These are phyloP conservation scores for Lasiodiplodia citricola DNA, from an alignment of 2,329 filamentous ascomycete genomes.

Conservation along the genomic window DNA sequence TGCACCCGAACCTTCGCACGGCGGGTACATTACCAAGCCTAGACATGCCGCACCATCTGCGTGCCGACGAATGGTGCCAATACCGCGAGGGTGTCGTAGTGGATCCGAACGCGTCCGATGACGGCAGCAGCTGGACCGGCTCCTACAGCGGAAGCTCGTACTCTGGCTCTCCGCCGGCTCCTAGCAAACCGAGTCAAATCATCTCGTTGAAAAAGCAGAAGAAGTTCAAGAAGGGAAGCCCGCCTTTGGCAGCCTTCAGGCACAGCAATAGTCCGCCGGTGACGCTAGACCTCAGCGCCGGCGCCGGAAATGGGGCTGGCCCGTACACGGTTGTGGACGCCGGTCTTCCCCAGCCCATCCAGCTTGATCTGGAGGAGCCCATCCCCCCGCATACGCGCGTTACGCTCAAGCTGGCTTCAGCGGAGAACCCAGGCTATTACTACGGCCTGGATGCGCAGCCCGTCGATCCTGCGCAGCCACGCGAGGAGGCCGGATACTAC, in stretches of 20 bases:
- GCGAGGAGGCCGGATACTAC: slow-evolving; percentile 80
- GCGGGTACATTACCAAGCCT: slow-evolving; percentile 77
- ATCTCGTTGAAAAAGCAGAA: slow-evolving; percentile 23
- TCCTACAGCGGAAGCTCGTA: slow-evolving; percentile 18
- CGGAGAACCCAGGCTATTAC: slow-evolving; percentile 41
- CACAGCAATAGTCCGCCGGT: not conserved
- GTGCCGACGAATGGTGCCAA: slow-evolving; percentile 75
- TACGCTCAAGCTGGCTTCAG: slow-evolving; percentile 68
- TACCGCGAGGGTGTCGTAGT: slow-evolving; percentile 80
- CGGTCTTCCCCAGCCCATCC: slow-evolving; percentile 53
- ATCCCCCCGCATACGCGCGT: slow-evolving; percentile 75
- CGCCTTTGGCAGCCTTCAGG: not conserved
- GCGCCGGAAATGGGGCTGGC: not conserved
- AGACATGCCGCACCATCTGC: slow-evolving; percentile 84
- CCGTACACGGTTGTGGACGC: slow-evolving; percentile 53
- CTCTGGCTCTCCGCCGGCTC: slow-evolving; percentile 9
- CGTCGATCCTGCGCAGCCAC: slow-evolving; percentile 70
- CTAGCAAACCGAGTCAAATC: slow-evolving; percentile 50
- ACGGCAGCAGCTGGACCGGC: slow-evolving; percentile 3
- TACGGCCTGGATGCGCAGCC: slow-evolving; percentile 57
- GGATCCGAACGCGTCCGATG: slow-evolving; percentile 27
- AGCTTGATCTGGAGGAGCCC: slow-evolving; percentile 57
- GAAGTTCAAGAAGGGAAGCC: slow-evolving; percentile 1
- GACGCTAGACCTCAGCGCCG: slow-evolving; percentile 28
- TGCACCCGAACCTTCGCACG: slow-evolving; percentile 77